Base-by-base conservation (phyloP, 2,329 filamentous ascomycete genomes). In the Rugonectria rugulosa region DNA sequence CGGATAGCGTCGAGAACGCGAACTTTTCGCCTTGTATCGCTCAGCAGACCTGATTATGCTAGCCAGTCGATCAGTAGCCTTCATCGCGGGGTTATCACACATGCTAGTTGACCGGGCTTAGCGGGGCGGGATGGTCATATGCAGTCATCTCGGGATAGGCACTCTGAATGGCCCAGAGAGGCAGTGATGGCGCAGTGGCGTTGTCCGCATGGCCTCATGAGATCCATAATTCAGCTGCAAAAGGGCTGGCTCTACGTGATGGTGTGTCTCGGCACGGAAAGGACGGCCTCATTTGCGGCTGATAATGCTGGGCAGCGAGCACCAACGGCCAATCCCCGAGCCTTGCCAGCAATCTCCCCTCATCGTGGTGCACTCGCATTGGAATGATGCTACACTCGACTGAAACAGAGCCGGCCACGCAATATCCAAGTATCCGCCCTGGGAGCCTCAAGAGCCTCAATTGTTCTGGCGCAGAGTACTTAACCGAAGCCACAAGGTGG, bases 201-300 rank as follows among this genome's bases (percentile, higher is more conserved):
- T 12, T 40, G 36, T 24, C 7, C 11, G 6, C 20, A 20, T 23
- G 36, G 20, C 19, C 17, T 40, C 19, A 23, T 14, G 20, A 27
- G 15, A 21, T 21, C 32, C 44, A 34, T 20, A 14, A 26, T 27
- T 31, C 45, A 34, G 36, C 34, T 11, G 7, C 11, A n/a, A 6
- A 40, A 11, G 32, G 23, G 26, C 24, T 40, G 24, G 15, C 45
- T 38, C 26, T 17, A 23, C 38, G 45, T 40, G 20, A 23, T 23
- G 7, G 10, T 20, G 15, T 24, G 36, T 14, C 15, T 27, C 44
- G 26, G 24, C 45, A 29, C 26, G 11, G n/a, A 17, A 37, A 4
- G 37, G 29, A 29, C 19, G 44, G 44, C 32, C 26, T 24, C 23
- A 32, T n/a, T 27, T 48, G 34, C 38, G 34, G 45, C 34, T 31